Percentiles rank a stretch among this genome's conserved stretches.
phyloP scores from a whole-genome alignment of 108 stramenopile genomes.

The Nannochloropsis salina region DNA sequence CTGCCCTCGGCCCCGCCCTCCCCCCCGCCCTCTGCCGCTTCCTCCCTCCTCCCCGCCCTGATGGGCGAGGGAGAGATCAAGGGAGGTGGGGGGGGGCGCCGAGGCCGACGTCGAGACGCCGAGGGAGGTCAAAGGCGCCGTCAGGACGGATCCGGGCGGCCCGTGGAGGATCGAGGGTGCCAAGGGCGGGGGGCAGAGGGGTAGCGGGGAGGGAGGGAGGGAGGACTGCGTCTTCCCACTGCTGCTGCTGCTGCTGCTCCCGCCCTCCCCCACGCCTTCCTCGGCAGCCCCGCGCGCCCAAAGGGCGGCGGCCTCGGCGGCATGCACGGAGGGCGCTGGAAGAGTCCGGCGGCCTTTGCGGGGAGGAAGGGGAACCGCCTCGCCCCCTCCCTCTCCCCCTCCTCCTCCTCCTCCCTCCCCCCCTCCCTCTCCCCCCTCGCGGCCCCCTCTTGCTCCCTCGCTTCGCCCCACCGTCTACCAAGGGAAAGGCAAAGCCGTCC shows the following conservation, averaged over 20 bases:
- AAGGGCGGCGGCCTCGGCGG: not conserved
- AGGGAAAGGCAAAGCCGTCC: not conserved
- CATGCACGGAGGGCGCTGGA: not conserved
- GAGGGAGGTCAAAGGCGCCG: not conserved
- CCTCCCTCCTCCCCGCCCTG: too few species aligned
- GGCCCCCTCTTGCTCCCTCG: not conserved
- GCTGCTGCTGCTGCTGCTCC: not conserved
- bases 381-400: not conserved
- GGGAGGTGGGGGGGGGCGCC: not conserved
- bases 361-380: slow-evolving; percentile 8
- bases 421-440: not conserved
- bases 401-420: not conserved
- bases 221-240: not conserved
- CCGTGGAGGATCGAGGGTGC: not conserved
- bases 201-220: not conserved
- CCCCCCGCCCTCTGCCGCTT: too few species aligned
- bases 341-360: not conserved
- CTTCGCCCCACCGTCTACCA: not conserved
- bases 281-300: not conserved
- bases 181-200: not conserved
- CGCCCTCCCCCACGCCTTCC: not conserved
- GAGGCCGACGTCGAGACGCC: not conserved
- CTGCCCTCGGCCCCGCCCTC: too few species aligned
- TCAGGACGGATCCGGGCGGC: too few species aligned
- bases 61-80: not conserved